Conservation (phyloP, 108 stramenopile genomes). For the Cafeteria roenbergensis region DNA sequence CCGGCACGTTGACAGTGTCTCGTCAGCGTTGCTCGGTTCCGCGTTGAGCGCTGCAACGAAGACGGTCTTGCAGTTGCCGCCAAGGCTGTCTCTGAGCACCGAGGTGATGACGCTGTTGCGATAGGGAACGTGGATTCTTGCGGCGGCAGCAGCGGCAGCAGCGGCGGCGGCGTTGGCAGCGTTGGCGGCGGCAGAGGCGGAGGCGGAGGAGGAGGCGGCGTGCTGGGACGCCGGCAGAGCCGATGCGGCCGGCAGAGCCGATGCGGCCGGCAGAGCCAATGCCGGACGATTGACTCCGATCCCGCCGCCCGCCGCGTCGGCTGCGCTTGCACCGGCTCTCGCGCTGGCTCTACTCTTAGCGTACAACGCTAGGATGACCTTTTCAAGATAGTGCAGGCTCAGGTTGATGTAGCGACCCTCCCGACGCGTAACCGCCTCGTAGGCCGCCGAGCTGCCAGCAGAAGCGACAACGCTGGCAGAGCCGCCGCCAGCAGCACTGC, state of each 20-base stretch:
- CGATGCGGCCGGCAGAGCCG: no score
- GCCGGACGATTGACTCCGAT: no score
- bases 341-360: background rate
- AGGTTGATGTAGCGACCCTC: constrained; percentile 32
- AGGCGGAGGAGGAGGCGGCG: no score
- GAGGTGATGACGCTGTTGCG: constrained; percentile 38
- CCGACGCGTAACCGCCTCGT: background rate
- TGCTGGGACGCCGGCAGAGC: background rate
- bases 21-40: constrained; percentile 9
- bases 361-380: constrained; percentile 25
- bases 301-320: no score
- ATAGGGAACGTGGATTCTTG: constrained; percentile 27
- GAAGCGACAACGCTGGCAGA: background rate
- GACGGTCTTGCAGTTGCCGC: constrained; percentile 31
- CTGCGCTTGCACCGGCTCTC: no score
- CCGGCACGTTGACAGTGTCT: constrained; percentile 27
- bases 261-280: no score
- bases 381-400: constrained; percentile 32
- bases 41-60: constrained; percentile 21
- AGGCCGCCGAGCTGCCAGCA: background rate
- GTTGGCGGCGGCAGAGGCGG: no score
- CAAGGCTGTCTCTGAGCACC: constrained; percentile 39
- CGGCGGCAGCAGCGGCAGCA: no score
- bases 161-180: no score
- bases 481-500: no score